Evolutionary conservation across 495 filamentous ascomycete genomes (phyloP), one percentile per base, ranked within the genome.

Genomic region (Penicillium robsamsonii): DNA sequence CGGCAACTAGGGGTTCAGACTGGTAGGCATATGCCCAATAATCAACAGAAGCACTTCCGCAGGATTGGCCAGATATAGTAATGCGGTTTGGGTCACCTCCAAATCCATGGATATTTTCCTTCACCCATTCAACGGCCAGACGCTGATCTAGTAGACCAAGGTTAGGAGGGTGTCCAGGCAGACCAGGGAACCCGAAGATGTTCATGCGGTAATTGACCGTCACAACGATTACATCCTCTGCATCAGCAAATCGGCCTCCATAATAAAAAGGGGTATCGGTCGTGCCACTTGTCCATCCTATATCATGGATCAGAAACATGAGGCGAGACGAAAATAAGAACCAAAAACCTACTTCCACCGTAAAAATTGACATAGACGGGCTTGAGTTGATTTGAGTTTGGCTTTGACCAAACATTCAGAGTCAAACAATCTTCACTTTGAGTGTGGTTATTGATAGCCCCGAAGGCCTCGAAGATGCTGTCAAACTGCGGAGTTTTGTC

Each of bases 91-190:
- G 33, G 54, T 80, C 74, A 20, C 78, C 79, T 44, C 79, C 76
- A 51, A 80, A 81, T 9, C 40, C 69, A 13, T 68, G 76, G 46
- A 89, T 87, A 61, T 89, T 89, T 58, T 82, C 76, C 27, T 81
- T 76, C 0, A 89, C 79, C 79, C 81, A 81, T 66, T 79, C 79
- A 15, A 78, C 57, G 6, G 72, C 76, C 15, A 68, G 40, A 17
- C 79, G 74, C 50, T 79, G 75, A 58, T 81, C 74, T 13, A 75
- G 69, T 0, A 81, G 62, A 10, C 68, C 77, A 4, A 68, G 51
- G 46, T 81, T 81, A 17, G 63, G 53, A 2, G 61, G 53, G 4
- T 66, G 44, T 17, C 62, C 70, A 20, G 79, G 74, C 11, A 71
- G 66, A 17, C 71, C 73, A 4, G 76, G 67, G 60, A 82, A 84